Base-by-base conservation (phyloP, 2,329 filamentous ascomycete genomes). In the Catunica adiposa region DNA sequence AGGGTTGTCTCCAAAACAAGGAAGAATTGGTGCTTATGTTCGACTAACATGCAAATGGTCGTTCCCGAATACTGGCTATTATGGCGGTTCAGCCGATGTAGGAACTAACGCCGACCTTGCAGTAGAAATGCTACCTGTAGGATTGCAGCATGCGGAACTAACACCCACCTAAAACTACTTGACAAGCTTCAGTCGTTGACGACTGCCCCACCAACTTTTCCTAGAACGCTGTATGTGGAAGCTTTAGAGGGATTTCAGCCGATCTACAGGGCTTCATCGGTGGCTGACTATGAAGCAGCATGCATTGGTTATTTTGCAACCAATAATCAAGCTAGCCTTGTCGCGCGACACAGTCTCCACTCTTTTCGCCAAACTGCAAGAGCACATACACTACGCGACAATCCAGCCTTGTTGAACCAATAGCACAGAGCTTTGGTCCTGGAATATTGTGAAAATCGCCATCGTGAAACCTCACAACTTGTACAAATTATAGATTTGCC, bases 21-120 rank as follows among this genome's bases (percentile, higher is more conserved):
- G 15, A 58, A 58, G 51, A 58, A 51, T 25, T 54, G 22, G 20
- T 37, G 40, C 34, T 29, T 56, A 23, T 44, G 23, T n/a, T 56
- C 40, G 26, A 54, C 48, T 47, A 56, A 34, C 23, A 52, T 38
- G 31, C 50, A 29, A n/a, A 9, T 15, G 15, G 47, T 29, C 26
- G 29, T 11, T 34, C 5, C 29, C n/a, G 11, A 14, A 25, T 62
- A 63, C 60, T 48, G 22, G 38, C 48, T 38, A 42, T 47, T n/a
- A 23, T 56, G 38, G 29, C 29, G 5, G 29, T 17, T 22, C 40
- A 20, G 56, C 51, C 56, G 46, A 46, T 57, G 40, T 22, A 29
- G 22, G 40, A 53, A 51, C 15, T 47, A 23, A 20, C 11, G 25
- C 17, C 25, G 20, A 34, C 29, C 29, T 34, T 34, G 29, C 29